phyloP scores from a whole-genome alignment of 805 yeast species.

The Wickerhamiella australiensis region DNA sequence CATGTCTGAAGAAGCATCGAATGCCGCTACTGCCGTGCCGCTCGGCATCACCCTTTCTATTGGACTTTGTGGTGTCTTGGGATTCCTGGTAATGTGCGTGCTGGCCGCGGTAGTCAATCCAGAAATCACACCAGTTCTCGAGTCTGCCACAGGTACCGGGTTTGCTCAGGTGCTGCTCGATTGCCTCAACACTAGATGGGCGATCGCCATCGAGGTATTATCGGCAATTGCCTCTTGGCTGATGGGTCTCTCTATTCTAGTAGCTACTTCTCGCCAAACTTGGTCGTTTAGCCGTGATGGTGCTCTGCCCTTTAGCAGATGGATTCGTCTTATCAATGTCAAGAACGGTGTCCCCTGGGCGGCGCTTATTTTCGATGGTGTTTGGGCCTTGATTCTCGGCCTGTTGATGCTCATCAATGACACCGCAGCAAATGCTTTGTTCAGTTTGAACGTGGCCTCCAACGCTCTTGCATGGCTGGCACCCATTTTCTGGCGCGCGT shows the following conservation, averaged over 20 bases:
- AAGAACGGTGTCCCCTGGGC: constrained; percentile 50
- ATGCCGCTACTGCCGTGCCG: constrained; percentile 53
- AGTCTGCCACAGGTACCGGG: constrained; percentile 41
- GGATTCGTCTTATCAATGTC: constrained; percentile 45
- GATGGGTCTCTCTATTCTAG: constrained; percentile 52
- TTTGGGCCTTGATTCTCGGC: constrained; percentile 40
- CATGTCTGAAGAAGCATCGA: constrained; percentile 56
- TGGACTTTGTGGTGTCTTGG: constrained; percentile 43
- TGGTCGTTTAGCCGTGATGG: constrained; percentile 71
- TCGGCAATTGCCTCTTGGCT: constrained; percentile 49
- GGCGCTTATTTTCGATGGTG: constrained; percentile 47
- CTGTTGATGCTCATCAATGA: constrained; percentile 44
- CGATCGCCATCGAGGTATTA: constrained; percentile 48
- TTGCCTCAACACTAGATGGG: constrained; percentile 53
- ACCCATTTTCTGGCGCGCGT: constrained; percentile 47
- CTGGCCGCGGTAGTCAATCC: constrained; percentile 37
- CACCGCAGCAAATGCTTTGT: constrained; percentile 53
- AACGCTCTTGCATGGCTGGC: constrained; percentile 51
- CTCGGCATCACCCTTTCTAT: constrained; percentile 51
- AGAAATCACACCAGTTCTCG: constrained; percentile 34
- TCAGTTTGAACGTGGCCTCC: constrained; percentile 51
- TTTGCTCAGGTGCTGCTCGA: constrained; percentile 54
- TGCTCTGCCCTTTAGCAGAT: constrained; percentile 51
- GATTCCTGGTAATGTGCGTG: constrained; percentile 44
- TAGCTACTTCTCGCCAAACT: constrained; percentile 57